A percentile compares a stretch with the other conserved stretches of the same genome.
phyloP scores from a whole-genome alignment of 2,329 filamentous ascomycete genomes.

The Xylariomycetidae sp. region DNA sequence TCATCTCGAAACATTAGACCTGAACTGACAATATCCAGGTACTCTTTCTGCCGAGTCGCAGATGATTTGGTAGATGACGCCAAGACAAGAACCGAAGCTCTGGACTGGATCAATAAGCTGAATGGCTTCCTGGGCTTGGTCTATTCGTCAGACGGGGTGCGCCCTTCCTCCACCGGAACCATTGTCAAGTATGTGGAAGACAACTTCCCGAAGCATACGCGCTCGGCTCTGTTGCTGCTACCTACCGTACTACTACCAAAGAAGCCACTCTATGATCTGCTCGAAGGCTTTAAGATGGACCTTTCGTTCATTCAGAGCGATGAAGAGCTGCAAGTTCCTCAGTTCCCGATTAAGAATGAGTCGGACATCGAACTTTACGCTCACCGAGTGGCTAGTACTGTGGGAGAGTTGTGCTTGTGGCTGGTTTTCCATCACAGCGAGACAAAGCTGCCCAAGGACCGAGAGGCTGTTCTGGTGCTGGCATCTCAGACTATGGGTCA shows the following conservation, averaged over 20 bases:
- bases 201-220: constrained; percentile 46
- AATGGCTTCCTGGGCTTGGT: constrained; percentile 49
- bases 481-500: constrained; percentile 63
- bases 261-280: constrained; percentile 55
- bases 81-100: constrained; percentile 42
- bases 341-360: constrained; percentile 53
- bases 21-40: constrained; percentile 33
- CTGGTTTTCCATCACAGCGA: constrained; percentile 56
- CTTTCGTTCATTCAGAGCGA: constrained; percentile 41
- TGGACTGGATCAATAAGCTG: constrained; percentile 53
- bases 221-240: constrained; percentile 52
- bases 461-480: constrained; percentile 39
- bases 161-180: constrained; percentile 16
- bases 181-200: constrained; percentile 32
- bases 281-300: constrained; percentile 66
- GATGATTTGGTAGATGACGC: constrained; percentile 70
- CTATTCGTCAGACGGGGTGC: constrained; percentile 31
- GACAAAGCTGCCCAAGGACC: constrained; percentile 21
- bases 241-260: constrained; percentile 51
- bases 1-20: background rate
- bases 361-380: constrained; percentile 57
- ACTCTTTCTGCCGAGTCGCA: constrained; percentile 67
- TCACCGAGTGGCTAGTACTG: constrained; percentile 64
- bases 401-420: constrained; percentile 62
- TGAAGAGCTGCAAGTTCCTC: constrained; percentile 1